Evolutionary conservation across 1,284 basidiomycete genomes (phyloP), one percentile per base, ranked within the genome.

Genomic region (Apiotrichum brassicae): DNA sequence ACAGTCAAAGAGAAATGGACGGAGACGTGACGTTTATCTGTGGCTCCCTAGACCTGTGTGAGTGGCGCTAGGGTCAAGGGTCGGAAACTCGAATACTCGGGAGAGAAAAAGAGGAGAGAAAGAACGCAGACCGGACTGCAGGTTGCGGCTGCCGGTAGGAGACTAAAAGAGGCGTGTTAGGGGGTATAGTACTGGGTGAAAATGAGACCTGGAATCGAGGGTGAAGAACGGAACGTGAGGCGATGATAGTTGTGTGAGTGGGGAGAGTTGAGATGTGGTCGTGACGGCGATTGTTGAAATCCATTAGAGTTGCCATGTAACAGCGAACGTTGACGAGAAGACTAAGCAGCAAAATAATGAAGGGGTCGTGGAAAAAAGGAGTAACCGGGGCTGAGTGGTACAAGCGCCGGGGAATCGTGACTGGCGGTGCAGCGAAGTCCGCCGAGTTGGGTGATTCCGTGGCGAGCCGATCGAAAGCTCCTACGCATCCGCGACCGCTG

Each of bases 401-500:
- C 11, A 32, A 33, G 43, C 28, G 48, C 50, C 50, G 54, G 49
- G 47, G 54, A 52, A 56, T 46, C 49, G 23, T 30, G 30, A 38
- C 44, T 43, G 50, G 37, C 50, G 37, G 54, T 52, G 54, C 54
- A 56, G 54, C 54, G 54, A 52, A 14, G 50, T 55, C 54, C 41
- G 50, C 44, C 48, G 44, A 49, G 54, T 37, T 36, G 30, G 33
- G 18, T 20, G 47, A 48, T 56, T 56, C 54, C 54, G 25, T 37
- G 54, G 54, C 54, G 54, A 43, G 54, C 50, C 50, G 50, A 49
- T 43, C 36, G 44, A 56, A 38, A 37, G 44, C 54, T 51, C 50
- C 54, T 49, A 49, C 54, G 38, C 54, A 56, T 56, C 54, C 54
- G 43, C 54, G 45, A 56, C 54, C 50, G 54, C 54, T 56, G 54